A percentile compares a stretch with the other conserved stretches of the same genome.
These are phyloP conservation scores for Trichoderma polysporum DNA, from an alignment of 2,329 filamentous ascomycete genomes.

Conservation along the genomic window DNA sequence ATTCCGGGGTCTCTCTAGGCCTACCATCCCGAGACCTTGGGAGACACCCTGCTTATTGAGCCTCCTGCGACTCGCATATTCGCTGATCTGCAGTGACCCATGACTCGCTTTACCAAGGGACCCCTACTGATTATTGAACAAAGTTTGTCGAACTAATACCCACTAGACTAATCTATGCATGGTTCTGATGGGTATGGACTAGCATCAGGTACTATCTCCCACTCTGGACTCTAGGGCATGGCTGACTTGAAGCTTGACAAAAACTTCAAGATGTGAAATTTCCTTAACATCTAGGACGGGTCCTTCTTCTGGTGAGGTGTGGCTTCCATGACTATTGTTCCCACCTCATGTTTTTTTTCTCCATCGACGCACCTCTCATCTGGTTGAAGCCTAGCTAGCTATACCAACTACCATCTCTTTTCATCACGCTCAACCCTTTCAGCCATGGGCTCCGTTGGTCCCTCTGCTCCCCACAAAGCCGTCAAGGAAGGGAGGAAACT, in stretches of 20 bases:
- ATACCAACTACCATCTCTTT: not conserved
- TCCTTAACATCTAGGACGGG: not conserved
- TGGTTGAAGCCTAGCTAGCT: not conserved
- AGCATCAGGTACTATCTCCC: not conserved
- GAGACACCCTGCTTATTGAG: not conserved
- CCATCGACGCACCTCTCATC: not conserved
- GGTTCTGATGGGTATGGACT: not conserved
- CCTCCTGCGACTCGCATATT: not conserved
- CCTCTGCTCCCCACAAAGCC: not conserved
- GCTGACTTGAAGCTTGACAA: not conserved
- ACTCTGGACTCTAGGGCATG: too few species aligned
- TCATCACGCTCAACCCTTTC: not conserved
- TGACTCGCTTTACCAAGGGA: not conserved
- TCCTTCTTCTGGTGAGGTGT: not conserved
- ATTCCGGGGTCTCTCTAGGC: not conserved
- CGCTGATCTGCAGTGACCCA: not conserved
- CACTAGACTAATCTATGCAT: slow-evolving; percentile 2
- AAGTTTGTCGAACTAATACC: not conserved
- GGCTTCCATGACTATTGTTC: not conserved
- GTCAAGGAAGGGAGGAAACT: slow-evolving; percentile 9
- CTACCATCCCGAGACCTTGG: not conserved
- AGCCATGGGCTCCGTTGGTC: not conserved
- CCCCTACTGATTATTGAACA: not conserved
- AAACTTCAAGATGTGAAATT: not conserved
- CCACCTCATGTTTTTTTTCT: not conserved